Evolutionary conservation across 78 protist genomes (phyloP).

Genomic region (Planoprotostelium fungivorum): DNA sequence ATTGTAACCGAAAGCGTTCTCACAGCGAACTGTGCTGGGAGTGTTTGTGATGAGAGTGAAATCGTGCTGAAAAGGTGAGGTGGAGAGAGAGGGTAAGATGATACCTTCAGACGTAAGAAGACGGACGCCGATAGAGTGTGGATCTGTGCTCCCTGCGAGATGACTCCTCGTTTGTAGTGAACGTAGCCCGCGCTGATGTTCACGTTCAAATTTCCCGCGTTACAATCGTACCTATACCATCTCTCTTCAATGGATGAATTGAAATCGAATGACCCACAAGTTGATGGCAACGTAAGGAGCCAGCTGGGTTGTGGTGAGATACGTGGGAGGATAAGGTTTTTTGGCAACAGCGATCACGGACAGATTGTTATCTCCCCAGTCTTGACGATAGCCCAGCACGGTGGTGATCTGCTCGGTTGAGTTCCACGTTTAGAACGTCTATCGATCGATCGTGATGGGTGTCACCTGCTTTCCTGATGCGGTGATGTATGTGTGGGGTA

Average conservation of each 20-base stretch:
- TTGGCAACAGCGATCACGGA: not conserved
- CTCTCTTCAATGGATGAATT: too few relatives aligned
- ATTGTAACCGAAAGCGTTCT: not conserved
- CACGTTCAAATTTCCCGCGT: not conserved
- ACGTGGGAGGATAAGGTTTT: not conserved
- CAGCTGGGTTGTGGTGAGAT: not conserved
- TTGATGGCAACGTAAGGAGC: not conserved
- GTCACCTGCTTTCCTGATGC: not conserved
- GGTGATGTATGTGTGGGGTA: not conserved
- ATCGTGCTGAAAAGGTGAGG: not conserved
- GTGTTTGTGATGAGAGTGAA: not conserved
- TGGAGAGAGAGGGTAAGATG: not conserved
- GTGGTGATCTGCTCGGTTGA: not conserved
- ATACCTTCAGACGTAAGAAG: not conserved
- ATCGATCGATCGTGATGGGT: too few relatives aligned
- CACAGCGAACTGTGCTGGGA: not conserved
- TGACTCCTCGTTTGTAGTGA: not conserved
- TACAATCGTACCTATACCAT: not conserved
- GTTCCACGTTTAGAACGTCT: not conserved
- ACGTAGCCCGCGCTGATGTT: not conserved
- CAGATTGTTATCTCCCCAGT: not conserved
- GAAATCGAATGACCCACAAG: not conserved
- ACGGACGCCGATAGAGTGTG: not conserved
- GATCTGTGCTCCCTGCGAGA: not conserved
- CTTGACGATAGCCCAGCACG: not conserved